Conservation (phyloP, 129 eudicot species). For the Tagetes erecta region DNA sequence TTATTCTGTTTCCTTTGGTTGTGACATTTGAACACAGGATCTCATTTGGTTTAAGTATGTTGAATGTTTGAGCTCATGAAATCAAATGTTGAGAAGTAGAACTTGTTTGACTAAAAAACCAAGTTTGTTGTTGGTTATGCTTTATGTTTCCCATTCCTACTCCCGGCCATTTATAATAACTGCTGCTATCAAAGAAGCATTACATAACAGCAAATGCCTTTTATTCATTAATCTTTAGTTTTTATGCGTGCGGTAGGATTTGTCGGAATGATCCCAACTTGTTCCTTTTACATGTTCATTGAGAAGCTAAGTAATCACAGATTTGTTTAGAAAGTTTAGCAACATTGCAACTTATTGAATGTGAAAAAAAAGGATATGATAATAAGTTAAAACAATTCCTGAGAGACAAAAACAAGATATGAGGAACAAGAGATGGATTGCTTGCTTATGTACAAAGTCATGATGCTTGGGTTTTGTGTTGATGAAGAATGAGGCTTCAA, state of each 20-base stretch:
- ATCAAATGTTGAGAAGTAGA: background rate
- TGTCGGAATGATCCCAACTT: too few species aligned
- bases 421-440: constrained; percentile 21
- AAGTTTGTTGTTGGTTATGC: background rate
- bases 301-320: too few species aligned
- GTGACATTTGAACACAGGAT: constrained; percentile 25
- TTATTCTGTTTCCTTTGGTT: background rate
- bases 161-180: too few species aligned
- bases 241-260: too few species aligned
- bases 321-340: too few species aligned
- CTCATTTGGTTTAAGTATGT: background rate
- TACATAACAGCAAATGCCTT: too few species aligned
- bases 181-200: too few species aligned
- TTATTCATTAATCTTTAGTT: too few species aligned
- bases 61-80: background rate
- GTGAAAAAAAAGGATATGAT: too few species aligned
- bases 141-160: too few species aligned
- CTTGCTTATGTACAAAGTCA: constrained; percentile 39
- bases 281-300: too few species aligned
- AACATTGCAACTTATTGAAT: too few species aligned
- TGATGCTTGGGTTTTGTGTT: constrained; percentile 18
- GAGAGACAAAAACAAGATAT: constrained; percentile 27
- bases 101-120: constrained; percentile 1
- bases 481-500: constrained; percentile 15
- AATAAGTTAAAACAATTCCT: background rate